phyloP scores from a whole-genome alignment of 768 basidiomycete species.

The Termitomyces sp. region DNA sequence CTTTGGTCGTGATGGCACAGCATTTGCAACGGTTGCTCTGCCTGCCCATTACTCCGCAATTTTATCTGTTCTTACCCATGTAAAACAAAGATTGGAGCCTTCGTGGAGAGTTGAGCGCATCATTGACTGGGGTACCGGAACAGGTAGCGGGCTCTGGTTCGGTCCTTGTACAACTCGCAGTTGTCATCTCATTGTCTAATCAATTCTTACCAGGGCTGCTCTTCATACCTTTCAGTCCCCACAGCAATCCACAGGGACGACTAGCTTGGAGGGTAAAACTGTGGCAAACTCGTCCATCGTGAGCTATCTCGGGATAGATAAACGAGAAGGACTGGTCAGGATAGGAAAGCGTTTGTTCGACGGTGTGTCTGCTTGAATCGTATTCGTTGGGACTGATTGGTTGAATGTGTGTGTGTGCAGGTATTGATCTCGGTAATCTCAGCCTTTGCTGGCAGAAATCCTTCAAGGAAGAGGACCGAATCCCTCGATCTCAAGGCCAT shows the following conservation, averaged over 20 bases:
- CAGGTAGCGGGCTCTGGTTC: constrained; percentile 84
- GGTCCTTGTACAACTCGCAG: constrained; percentile 13
- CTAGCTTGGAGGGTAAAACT: constrained; percentile 30
- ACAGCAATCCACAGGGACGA: constrained; percentile 17
- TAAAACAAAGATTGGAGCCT: constrained; percentile 60
- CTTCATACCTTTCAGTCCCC: constrained; percentile 59
- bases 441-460: constrained; percentile 55
- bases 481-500: constrained; percentile 41
- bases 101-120: constrained; percentile 61
- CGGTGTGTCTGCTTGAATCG: constrained; percentile 35
- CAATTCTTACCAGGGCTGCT: constrained; percentile 54
- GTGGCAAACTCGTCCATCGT: constrained; percentile 51
- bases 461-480: constrained; percentile 47
- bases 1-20: constrained; percentile 70
- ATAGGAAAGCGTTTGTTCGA: constrained; percentile 66
- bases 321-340: constrained; percentile 63
- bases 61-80: constrained; percentile 68
- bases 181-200: not conserved
- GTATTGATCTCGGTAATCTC: constrained; percentile 44
- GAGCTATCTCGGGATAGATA: constrained; percentile 76
- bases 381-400: not conserved
- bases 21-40: constrained; percentile 83
- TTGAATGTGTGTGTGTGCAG: constrained; percentile 28
- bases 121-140: constrained; percentile 83
- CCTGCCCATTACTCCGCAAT: constrained; percentile 86